Conservation (phyloP, 2,329 filamentous ascomycete species). For the Ophiostoma sp. region DNA sequence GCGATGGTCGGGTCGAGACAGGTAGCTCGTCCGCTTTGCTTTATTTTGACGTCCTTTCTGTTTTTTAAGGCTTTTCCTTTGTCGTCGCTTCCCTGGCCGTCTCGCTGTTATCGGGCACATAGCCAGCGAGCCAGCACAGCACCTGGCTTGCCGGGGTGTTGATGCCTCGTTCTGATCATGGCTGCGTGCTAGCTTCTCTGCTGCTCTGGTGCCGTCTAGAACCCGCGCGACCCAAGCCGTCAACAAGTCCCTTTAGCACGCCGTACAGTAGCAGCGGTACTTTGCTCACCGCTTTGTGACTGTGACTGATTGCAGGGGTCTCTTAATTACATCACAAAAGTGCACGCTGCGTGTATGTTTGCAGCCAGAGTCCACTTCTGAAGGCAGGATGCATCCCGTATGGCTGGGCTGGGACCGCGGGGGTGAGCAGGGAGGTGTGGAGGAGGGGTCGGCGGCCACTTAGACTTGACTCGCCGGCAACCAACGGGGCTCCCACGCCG, state of each 20-base stretch:
- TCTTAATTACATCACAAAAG: conserved; percentile 5
- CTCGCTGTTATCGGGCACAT: neutral
- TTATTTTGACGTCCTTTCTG: too few species aligned
- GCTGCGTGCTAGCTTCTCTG: neutral
- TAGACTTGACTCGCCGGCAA: conserved; percentile 17
- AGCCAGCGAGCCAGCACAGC: neutral
- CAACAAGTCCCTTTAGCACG: neutral
- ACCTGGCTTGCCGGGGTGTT: neutral
- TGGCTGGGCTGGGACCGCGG: conserved; percentile 25
- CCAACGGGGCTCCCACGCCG: conserved; percentile 17
- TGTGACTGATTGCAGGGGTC: conserved; percentile 17
- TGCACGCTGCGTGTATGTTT: neutral
- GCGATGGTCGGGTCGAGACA: neutral
- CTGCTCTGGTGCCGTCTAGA: too few species aligned
- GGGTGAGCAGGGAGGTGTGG: conserved; percentile 18
- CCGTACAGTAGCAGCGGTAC: conserved; percentile 5
- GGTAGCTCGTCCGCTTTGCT: too few species aligned
- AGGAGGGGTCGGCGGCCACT: conserved; percentile 14
- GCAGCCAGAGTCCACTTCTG: conserved; percentile 20
- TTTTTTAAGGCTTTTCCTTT: neutral
- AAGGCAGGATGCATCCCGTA: conserved; percentile 24
- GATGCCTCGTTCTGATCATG: neutral
- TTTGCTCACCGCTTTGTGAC: conserved; percentile 23
- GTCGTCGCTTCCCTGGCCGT: neutral
- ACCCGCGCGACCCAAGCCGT: neutral